A percentile compares a stretch with the other conserved stretches of the same genome.
Evolutionary conservation across 2,329 filamentous ascomycete genomes (phyloP).

Genomic region (Fusarium protoensiforme): DNA sequence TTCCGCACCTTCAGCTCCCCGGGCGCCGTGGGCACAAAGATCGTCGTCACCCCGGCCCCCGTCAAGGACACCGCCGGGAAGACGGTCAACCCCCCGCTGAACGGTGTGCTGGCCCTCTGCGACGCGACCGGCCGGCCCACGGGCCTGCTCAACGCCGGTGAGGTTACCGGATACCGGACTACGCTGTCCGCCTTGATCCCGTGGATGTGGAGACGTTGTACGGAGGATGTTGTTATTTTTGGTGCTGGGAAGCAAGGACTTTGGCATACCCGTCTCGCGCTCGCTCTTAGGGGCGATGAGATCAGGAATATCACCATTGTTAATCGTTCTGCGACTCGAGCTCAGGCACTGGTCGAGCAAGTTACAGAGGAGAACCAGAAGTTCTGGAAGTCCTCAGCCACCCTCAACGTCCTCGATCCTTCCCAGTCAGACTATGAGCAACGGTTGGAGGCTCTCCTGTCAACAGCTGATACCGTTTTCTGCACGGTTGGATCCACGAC

Average conservation of each 20-base stretch:
- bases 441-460: background rate
- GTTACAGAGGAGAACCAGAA: constrained; percentile 24
- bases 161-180: constrained; percentile 75
- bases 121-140: constrained; percentile 19
- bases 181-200: constrained; percentile 72
- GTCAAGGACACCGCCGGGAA: background rate
- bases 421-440: constrained; percentile 10
- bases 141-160: constrained; percentile 72
- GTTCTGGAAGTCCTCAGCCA: constrained; percentile 24
- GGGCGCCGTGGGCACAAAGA: constrained; percentile 37
- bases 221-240: constrained; percentile 70
- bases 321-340: constrained; percentile 38
- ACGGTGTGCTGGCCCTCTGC: constrained; percentile 26
- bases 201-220: constrained; percentile 53
- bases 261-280: constrained; percentile 75
- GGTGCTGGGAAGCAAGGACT: constrained; percentile 77
- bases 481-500: constrained; percentile 35
- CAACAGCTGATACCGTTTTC: constrained; percentile 22
- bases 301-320: constrained; percentile 44
- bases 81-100: constrained; percentile 5
- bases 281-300: constrained; percentile 58
- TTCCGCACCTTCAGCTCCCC: constrained; percentile 40
- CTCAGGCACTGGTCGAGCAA: constrained; percentile 5
- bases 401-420: constrained; percentile 12
- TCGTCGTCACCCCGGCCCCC: constrained; percentile 33